Conservation (phyloP, 2,329 filamentous ascomycete species). For the Dactylella cylindrospora region DNA sequence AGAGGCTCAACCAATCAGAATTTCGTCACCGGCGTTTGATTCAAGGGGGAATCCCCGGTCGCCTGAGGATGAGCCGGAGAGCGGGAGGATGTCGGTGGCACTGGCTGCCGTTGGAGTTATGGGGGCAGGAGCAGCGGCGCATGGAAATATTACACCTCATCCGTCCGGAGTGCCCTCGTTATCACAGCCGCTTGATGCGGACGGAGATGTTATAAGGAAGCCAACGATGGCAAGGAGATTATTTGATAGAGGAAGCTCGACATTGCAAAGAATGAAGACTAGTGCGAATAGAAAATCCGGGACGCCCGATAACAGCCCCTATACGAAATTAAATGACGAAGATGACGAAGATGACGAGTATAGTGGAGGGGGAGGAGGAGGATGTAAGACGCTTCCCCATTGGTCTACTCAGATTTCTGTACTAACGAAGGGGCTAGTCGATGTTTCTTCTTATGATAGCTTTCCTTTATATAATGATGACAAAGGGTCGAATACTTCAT, state of each 20-base stretch:
- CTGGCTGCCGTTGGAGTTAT: conserved; percentile 31
- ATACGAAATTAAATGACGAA: conserved; percentile 27
- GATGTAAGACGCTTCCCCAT: conserved; percentile 8
- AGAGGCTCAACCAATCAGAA: conserved; percentile 33
- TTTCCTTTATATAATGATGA: conserved; percentile 38
- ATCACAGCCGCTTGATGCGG: conserved; percentile 1
- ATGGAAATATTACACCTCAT: conserved; percentile 24
- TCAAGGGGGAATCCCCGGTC: conserved; percentile 24
- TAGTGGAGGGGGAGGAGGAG: conserved; percentile 14
- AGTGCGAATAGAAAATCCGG: conserved; percentile 11
- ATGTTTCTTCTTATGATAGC: conserved; percentile 40
- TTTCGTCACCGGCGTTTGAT: conserved; percentile 39
- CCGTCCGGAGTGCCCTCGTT: conserved; percentile 10
- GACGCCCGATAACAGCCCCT: conserved; percentile 1
- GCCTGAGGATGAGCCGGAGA: conserved; percentile 26
- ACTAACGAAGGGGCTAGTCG: conserved; percentile 10
- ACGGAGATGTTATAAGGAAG: conserved; percentile 26
- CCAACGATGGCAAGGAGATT: conserved; percentile 39
- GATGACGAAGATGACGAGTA: conserved; percentile 16
- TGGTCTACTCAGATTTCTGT: neutral
- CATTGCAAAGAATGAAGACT: conserved; percentile 39
- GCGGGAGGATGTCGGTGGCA: conserved; percentile 32
- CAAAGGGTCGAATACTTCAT: conserved; percentile 28
- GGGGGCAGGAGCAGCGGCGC: conserved; percentile 30
- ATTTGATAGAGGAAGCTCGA: conserved; percentile 41